Base-by-base conservation (phyloP, 768 basidiomycete genomes). In the Serendipita sp. region DNA sequence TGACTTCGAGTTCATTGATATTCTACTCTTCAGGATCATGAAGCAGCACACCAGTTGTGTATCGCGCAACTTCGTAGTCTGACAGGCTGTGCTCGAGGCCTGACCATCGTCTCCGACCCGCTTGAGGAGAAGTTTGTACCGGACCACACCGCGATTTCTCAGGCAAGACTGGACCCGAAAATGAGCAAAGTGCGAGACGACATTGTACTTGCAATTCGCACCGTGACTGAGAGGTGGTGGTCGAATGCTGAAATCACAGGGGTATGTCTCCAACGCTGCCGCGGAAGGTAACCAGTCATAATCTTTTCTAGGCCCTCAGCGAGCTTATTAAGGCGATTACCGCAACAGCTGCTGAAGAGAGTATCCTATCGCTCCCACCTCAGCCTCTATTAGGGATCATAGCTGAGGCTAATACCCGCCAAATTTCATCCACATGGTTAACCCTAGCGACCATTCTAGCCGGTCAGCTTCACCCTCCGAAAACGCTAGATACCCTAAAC, bases 261-360 rank as follows among this genome's bases (percentile, higher is more conserved):
- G 72, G 93, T 94, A 71, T 66, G 88, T 80, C 41, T 56, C 38
- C 45, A 53, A 60, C 3, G 10, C 15, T 38, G 65, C 28, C 63
- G 48, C 35, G 47, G 65, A 41, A 47, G 65, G 47, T 38, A n/a
- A 41, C 44, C 10, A 51, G 13, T 18, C 32, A 41, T n/a, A 10
- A 30, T 10, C 34, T 37, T 45, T 15, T 30, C 63, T 10, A 92
- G 90, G 83, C 84, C 3, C 74, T 91, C 67, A 91, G 87, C 76
- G 86, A 91, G 68, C 76, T 95, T 41, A 80, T 93, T 76, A 90
- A 88, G 67, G 86, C 89, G 0, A 88, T 94, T 65, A 92, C 93
- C 0, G 83, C 86, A 2, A 79, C 94, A 35, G 87, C 89, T 0
- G 77, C 80, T 2, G 89, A 92, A 64, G 78, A 76, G 18, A 95